Base-by-base conservation (phyloP, 768 basidiomycete genomes). In the Termitomyces sp. region DNA sequence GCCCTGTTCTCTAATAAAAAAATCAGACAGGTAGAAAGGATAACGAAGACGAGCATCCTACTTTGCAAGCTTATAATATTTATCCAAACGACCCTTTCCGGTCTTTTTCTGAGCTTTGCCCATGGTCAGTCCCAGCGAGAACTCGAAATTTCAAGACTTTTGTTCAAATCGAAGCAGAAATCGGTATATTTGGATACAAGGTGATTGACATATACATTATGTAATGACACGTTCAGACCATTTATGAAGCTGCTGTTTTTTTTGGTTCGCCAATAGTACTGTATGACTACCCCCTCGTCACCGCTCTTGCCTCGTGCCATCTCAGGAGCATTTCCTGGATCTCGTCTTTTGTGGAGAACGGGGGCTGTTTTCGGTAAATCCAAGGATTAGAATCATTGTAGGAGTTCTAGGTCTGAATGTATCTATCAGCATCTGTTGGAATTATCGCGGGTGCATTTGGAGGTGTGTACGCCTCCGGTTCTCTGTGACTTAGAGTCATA, bases 61-160 rank as follows among this genome's bases (percentile, higher is more conserved):
- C 90, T 93, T 92, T 73, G 90, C 92, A 67, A 95, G 88, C 68
- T 92, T 93, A 74, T 98, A 98, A 72, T 96, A 98, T 72, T 96
- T 96, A 73, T 98, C 94, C 47, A 96, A 78, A 65, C 94, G 92
- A 62, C 90, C 92, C 72, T 96, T 96, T 60, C 93, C 94, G 24
- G 93, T 94, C 79, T 96, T 97, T 76, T 95, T 96, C 71, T 92
- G 88, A n/a, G 81, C 74, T 64, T 88, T 88, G 44, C 78, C 84
- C 88, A 90, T 89, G 11, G 30, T 35, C 21, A 45, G 41, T 40
- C 19, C 43, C 24, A 21, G 8, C 22, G 12, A 15, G 34, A 32
- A 37, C 1, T 30, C 14, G 7, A 49, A 8, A 48, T 22, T 26
- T 10, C 15, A 26, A 26, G 17, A 50, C 50, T 24, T 28, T 5